These are phyloP conservation scores for Mortierella sp. DNA, from an alignment of 371 early-diverging fungal species.

Conservation along the genomic window DNA sequence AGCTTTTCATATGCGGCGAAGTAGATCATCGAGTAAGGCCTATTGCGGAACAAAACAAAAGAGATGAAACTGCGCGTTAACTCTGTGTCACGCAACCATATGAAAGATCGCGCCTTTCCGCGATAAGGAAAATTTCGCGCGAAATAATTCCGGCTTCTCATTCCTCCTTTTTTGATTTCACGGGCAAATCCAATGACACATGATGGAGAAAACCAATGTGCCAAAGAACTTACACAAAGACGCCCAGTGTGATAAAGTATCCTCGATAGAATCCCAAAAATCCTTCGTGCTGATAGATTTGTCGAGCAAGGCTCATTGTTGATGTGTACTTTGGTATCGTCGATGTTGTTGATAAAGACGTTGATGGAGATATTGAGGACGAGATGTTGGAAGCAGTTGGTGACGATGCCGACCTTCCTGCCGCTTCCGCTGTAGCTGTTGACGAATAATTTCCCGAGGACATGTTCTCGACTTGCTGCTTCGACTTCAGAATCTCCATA, in stretches of 20 bases:
- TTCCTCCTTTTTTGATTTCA: not conserved
- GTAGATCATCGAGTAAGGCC: constrained; percentile 75
- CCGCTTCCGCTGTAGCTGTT: not conserved
- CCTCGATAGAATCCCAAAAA: constrained; percentile 80
- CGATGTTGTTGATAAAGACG: not conserved
- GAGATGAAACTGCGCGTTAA: not conserved
- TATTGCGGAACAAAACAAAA: constrained; percentile 16
- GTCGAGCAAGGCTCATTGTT: constrained; percentile 40
- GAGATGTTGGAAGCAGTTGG: not conserved
- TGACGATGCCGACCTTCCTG: not conserved
- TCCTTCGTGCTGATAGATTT: constrained; percentile 72
- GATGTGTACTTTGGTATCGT: constrained; percentile 8
- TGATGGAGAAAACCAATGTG: not conserved
- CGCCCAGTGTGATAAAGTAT: constrained; percentile 78
- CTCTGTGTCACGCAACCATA: not conserved
- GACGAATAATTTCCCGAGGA: not conserved
- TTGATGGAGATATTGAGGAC: not conserved
- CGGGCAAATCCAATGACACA: not conserved
- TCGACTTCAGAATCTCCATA: constrained; percentile 87
- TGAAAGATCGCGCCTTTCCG: not conserved
- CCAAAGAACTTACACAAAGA: constrained; percentile 68
- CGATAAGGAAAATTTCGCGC: not conserved
- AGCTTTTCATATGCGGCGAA: constrained; percentile 84
- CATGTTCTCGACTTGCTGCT: constrained; percentile 66
- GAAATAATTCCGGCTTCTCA: not conserved